Base-by-base conservation (phyloP, 2,329 filamentous ascomycete species). In the Ceratocystis diversiconidia region DNA sequence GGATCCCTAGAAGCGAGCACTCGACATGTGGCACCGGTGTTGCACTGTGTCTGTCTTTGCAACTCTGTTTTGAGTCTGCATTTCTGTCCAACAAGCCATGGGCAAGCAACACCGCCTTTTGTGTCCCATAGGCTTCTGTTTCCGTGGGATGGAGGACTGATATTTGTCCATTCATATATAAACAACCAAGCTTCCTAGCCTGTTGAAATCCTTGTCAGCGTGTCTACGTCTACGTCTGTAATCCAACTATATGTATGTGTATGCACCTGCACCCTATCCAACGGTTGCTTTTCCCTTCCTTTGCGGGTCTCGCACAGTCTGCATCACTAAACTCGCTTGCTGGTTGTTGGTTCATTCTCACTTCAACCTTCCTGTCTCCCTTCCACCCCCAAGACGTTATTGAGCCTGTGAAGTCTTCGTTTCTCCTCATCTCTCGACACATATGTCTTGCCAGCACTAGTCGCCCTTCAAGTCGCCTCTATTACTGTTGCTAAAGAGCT, bases 241-340 rank as follows among this genome's bases (percentile, higher is more conserved):
- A 28, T 30, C 22, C 25, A 32, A n/a, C 52, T 30, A 32, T 36
- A n/a, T 10, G 30, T 59, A 36, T 59, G 30, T 15, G 55, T 36
- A 59, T 59, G 55, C 55, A 36, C 7, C 28, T 59, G 32, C 28
- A 59, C 55, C 55, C 55, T 52, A 59, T 59, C 28, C 25, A 32
- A 36, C 28, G 1, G 8, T 36, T 36, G 17, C 36, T 25, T 41
- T 59, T 59, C 55, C 55, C 55, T 59, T 59, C 55, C 55, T 59
- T 59, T 36, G 55, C 55, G 55, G 55, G 55, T 59, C 55, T 59
- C n/a, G 28, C 55, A 32, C 55, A 59, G 7, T 59, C 32, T 59
- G 28, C 55, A 32, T 36, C 55, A 36, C 55, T 59, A 7, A 36
- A 36, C 55, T 59, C 10, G 55, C 32, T 59, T 59, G 55, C 55